Evolutionary conservation across 2,329 filamentous ascomycete species (phyloP), one percentile per base, ranked within the genome.

Genomic region (Cytospora schulzeri): DNA sequence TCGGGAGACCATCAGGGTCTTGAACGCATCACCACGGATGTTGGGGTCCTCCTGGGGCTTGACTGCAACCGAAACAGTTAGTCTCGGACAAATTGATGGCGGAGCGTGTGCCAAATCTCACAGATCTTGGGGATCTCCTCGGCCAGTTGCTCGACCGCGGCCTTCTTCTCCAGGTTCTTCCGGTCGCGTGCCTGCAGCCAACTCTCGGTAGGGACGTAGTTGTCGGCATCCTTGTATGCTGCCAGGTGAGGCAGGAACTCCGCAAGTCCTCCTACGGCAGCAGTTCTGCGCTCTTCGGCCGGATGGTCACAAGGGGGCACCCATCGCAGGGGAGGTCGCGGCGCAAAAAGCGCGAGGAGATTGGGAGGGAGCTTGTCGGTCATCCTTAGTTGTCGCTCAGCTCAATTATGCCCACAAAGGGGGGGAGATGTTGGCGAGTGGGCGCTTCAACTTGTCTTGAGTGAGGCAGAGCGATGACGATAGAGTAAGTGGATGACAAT

Each of bases 361-460:
- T 96, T 94, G 63, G 91, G 92, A 65, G 95, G 94, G 24, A 99
- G 90, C 79, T 96, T 95, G 84, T 97, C 94, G 58, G 95, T 98
- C 95, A 98, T 99, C 68, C 71, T 57, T 41, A 62, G 62, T 38
- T 81, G 72, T 62, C 68, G 58, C 56, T 24, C 55, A 33, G 61
- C 12, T 55, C 56, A 22, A 54, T 52, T 5, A 28, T 48, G 50
- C 15, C 15, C n/a, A 22, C 14, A 22, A 28, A 33, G 29, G 29
- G 14, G 29, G 14, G 24, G 29, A 22, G 17, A 15, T 17, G 7
- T 35, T 28, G 31, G n/a, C 22, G 22, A 50, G 48, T 6, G 54
- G 3, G 31, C 22, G 24, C 17, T 33, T 31, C 11, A 33, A 48
- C 38, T 35, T 22, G 57, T 45, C 19, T 17, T 15, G 8, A 33